Percentiles rank a stretch among this genome's conserved stretches.
Conservation (phyloP, 768 basidiomycete species). For the Mycena crocata region DNA sequence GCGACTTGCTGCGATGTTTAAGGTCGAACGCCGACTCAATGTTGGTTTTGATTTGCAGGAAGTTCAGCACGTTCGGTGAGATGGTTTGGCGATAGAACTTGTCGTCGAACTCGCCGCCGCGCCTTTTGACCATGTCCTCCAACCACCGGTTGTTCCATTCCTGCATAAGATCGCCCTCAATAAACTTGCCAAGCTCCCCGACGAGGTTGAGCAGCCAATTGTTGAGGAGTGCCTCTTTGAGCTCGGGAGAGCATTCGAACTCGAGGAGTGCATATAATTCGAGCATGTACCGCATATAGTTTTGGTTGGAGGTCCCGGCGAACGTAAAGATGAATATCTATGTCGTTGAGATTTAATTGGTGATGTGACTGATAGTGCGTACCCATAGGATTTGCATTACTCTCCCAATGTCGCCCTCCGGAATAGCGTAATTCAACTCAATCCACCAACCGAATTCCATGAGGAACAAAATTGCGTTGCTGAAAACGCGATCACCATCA, state of each 20-base stretch:
- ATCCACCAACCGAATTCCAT: slow-evolving; percentile 36
- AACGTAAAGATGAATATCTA: slow-evolving; percentile 7
- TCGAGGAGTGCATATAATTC: slow-evolving; percentile 37
- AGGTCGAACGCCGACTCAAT: slow-evolving; percentile 33
- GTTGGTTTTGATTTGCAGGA: slow-evolving; percentile 37
- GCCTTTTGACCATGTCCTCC: slow-evolving; percentile 29
- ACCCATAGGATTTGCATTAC: slow-evolving; percentile 45
- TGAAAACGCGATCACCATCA: slow-evolving; percentile 39
- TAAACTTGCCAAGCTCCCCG: slow-evolving; percentile 27
- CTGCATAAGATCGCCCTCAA: slow-evolving; percentile 36
- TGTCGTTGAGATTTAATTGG: neutral
- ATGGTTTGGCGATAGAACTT: slow-evolving; percentile 35
- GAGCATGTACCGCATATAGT: slow-evolving; percentile 39
- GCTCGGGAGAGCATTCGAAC: slow-evolving; percentile 35
- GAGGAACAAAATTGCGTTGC: slow-evolving; percentile 36
- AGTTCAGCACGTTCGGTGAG: slow-evolving; percentile 38
- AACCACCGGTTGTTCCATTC: slow-evolving; percentile 40
- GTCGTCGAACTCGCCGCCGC: slow-evolving; percentile 37
- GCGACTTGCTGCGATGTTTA: slow-evolving; percentile 18
- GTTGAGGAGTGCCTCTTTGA: slow-evolving; percentile 33
- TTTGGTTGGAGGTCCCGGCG: slow-evolving; percentile 25
- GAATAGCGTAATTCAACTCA: slow-evolving; percentile 37
- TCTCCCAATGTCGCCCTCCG: slow-evolving; percentile 45
- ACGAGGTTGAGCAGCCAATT: slow-evolving; percentile 40
- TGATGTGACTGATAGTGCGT: slow-evolving; percentile 14